These are phyloP conservation scores for Eruca vesicaria DNA, from an alignment of 441 rosid species.

Conservation along the genomic window DNA sequence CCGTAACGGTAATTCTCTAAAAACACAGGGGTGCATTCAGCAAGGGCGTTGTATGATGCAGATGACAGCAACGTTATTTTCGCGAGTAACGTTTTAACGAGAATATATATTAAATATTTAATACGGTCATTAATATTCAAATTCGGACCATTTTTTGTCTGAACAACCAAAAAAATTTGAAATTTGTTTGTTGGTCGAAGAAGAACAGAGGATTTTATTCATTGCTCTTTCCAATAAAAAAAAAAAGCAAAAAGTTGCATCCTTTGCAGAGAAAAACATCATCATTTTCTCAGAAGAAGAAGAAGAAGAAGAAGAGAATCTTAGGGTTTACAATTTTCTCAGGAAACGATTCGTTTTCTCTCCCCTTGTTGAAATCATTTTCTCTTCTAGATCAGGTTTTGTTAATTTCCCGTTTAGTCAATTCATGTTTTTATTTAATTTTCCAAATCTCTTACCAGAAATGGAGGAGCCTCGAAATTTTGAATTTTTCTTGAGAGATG, in stretches of 20 bases:
- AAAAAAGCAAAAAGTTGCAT: slow-evolving; percentile 20
- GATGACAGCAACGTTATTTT: slow-evolving; percentile 14
- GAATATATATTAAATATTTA: background rate
- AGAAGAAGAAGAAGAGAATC: background rate
- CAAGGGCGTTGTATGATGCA: background rate
- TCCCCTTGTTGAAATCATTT: background rate
- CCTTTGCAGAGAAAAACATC: slow-evolving; percentile 3
- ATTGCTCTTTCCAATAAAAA: slow-evolving; percentile 15
- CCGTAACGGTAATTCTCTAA: background rate
- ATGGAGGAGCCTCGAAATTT: slow-evolving; percentile 34
- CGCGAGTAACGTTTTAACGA: background rate
- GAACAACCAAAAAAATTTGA: slow-evolving; percentile 17
- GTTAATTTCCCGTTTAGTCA: slow-evolving; percentile 22
- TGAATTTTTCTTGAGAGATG: background rate
- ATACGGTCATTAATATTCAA: slow-evolving; percentile 10
- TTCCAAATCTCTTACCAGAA: background rate
- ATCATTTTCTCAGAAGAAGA: slow-evolving; percentile 4
- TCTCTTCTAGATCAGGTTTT: slow-evolving; percentile 19
- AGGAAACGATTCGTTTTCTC: slow-evolving; percentile 8
- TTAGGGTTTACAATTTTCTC: slow-evolving; percentile 14
- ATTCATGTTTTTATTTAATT: background rate
- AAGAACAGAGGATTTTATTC: slow-evolving; percentile 32
- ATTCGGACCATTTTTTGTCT: slow-evolving; percentile 20
- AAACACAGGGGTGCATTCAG: background rate
- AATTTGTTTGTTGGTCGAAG: slow-evolving; percentile 33